phyloP scores from a whole-genome alignment of 2,329 filamentous ascomycete species.

The Elsinoe perseae region DNA sequence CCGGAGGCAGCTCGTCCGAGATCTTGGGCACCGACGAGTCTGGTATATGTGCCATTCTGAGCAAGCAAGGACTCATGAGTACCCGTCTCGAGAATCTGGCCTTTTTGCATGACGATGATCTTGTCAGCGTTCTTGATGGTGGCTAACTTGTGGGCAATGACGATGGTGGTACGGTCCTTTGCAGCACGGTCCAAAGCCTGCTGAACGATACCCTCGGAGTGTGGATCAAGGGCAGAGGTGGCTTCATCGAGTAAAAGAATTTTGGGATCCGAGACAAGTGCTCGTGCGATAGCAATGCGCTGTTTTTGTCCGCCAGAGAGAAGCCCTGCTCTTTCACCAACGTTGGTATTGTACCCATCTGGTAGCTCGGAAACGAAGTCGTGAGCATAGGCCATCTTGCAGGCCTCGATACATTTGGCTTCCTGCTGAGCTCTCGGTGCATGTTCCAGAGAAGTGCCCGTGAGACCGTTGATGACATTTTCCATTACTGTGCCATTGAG shows the following conservation, averaged over 20 bases:
- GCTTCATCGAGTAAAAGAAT: slow-evolving; percentile 39
- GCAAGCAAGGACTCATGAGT: slow-evolving; percentile 27
- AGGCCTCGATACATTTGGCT: slow-evolving; percentile 15
- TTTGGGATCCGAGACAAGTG: slow-evolving; percentile 34
- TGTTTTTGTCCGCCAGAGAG: slow-evolving; percentile 35
- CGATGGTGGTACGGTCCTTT: slow-evolving; percentile 33
- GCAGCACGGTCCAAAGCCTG: slow-evolving; percentile 33
- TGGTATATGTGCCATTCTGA: slow-evolving; percentile 16
- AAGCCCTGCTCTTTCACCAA: slow-evolving; percentile 18
- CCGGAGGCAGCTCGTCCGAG: background rate
- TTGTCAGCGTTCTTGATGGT: slow-evolving; percentile 35
- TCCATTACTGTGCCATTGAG: slow-evolving; percentile 36
- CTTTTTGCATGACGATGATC: slow-evolving; percentile 36
- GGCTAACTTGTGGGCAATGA: slow-evolving; percentile 37
- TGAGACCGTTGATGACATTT: slow-evolving; percentile 25
- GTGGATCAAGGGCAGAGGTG: slow-evolving; percentile 29
- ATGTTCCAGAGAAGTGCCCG: slow-evolving; percentile 15
- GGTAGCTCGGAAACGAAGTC: slow-evolving; percentile 19
- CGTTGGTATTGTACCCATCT: slow-evolving; percentile 19
- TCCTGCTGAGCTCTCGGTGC: slow-evolving; percentile 7
- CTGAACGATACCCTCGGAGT: slow-evolving; percentile 25
- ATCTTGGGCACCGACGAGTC: slow-evolving; percentile 7
- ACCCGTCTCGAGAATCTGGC: slow-evolving; percentile 34
- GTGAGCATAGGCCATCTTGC: slow-evolving; percentile 16
- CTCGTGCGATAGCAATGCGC: slow-evolving; percentile 38